Evolutionary conservation across 495 filamentous ascomycete genomes (phyloP).

Genomic region (Penicillium riverlandense): DNA sequence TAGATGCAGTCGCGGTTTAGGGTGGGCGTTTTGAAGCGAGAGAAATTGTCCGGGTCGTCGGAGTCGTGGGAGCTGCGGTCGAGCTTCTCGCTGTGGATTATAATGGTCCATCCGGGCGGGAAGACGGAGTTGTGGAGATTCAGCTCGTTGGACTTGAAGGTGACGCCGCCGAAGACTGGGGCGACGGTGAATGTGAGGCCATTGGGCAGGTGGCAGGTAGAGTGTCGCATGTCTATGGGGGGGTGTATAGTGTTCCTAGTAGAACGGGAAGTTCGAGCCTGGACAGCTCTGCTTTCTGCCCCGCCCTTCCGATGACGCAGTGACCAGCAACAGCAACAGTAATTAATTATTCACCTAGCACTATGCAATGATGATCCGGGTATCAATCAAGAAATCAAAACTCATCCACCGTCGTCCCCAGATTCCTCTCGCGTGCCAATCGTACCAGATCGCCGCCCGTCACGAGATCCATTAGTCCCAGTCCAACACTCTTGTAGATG

Average conservation of each 20-base stretch:
- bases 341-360: not conserved
- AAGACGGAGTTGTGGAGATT: slow-evolving; percentile 61
- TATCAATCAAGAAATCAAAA: slow-evolving; percentile 13
- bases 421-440: slow-evolving; percentile 61
- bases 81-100: slow-evolving; percentile 66
- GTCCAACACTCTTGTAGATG: slow-evolving; percentile 39
- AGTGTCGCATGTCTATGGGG: slow-evolving; percentile 23
- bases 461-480: slow-evolving; percentile 43
- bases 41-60: slow-evolving; percentile 15
- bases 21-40: slow-evolving; percentile 63
- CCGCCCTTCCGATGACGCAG: not conserved
- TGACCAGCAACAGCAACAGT: not conserved
- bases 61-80: slow-evolving; percentile 19
- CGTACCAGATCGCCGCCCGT: slow-evolving; percentile 72
- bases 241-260: too few relatives aligned
- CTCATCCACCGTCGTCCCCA: slow-evolving; percentile 66
- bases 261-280: not conserved
- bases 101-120: slow-evolving; percentile 82
- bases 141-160: slow-evolving; percentile 77
- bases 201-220: slow-evolving; percentile 63
- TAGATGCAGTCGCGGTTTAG: slow-evolving; percentile 73
- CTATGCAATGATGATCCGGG: not conserved
- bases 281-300: not conserved
- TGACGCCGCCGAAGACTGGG: slow-evolving; percentile 80
- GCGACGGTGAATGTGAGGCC: slow-evolving; percentile 74